Conservation (phyloP, 306 rosid species). For the Castanospermum australe region DNA sequence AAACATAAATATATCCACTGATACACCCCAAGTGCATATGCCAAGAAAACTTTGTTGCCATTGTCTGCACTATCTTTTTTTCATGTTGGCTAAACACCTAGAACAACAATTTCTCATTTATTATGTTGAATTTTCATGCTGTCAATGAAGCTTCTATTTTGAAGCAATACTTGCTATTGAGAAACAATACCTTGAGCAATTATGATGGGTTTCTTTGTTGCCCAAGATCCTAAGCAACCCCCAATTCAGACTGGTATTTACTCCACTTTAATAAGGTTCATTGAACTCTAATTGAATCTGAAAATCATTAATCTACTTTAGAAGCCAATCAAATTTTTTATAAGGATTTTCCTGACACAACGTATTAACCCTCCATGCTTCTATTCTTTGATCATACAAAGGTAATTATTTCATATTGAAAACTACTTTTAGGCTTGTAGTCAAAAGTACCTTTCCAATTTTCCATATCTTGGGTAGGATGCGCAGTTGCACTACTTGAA, state of each 20-base stretch:
- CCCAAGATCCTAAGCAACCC: background rate
- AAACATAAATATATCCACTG: too few species aligned
- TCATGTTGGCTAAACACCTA: background rate
- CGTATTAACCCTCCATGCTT: conserved; percentile 16
- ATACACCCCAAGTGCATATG: background rate
- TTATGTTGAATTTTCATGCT: background rate
- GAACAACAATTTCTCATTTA: background rate
- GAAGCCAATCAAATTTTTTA: background rate
- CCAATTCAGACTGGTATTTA: background rate
- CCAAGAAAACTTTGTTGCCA: background rate
- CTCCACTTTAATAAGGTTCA: background rate
- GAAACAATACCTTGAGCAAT: background rate
- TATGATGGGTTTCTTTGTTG: background rate
- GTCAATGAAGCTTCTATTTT: background rate
- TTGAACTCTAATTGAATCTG: background rate
- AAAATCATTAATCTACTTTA: background rate
- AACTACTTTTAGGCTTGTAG: background rate
- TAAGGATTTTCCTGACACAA: background rate
- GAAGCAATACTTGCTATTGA: background rate
- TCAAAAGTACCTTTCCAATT: conserved; percentile 30
- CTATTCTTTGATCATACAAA: background rate
- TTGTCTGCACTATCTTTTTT: background rate
- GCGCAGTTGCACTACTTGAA: conserved; percentile 32
- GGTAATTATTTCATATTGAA: conserved; percentile 14
- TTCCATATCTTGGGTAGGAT: conserved; percentile 24